Evolutionary conservation across 2,329 filamentous ascomycete species (phyloP), one percentile per base, ranked within the genome.

Genomic region (Scedosporium minutisporum): DNA sequence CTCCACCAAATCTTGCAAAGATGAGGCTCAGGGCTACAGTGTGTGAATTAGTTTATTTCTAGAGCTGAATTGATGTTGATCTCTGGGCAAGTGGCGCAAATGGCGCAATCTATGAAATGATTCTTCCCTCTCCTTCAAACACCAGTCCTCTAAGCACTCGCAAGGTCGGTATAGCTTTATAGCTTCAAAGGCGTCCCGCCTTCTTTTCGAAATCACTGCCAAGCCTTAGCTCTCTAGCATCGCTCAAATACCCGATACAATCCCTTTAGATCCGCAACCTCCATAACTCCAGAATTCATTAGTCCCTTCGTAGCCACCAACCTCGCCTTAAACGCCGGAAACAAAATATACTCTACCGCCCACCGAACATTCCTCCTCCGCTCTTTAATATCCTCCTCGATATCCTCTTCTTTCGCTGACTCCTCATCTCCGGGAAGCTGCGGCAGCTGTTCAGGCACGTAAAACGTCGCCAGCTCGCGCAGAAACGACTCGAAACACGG

Each of bases 241-340:
- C 95, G 80, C 76, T 99, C 95, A 79, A 99, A 99, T 2, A 97
- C 93, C 57, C 90, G 81, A 74, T 99, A 99, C 63, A 99, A 72
- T 0, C 93, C 92, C 74, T 96, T 97, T 64, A 97, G 74, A 76
- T 96, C 91, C 1, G 95, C 93, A 58, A 96, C 86, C 74, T 99
- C 93, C 57, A 96, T 77, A 10, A 96, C 85, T 7, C 80, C 83
- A 0, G 86, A 89, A 60, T 87, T 85, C 75, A 96, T 84, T 69
- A 97, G 76, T 4, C 82, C 80, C 66, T 84, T 88, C 7, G 95
- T 97, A 21, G 91, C 93, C 63, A 97, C 85, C 57, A 99, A 75
- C 63, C 92, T 82, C 4, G 88, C 80, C 72, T 91, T 91, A 70
- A 97, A 90, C 0, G 92, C 91, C 0, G 95, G 95, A 68, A 99